Conservation (phyloP, 176 grass and related monocot genomes). For the Stipa capillata region DNA sequence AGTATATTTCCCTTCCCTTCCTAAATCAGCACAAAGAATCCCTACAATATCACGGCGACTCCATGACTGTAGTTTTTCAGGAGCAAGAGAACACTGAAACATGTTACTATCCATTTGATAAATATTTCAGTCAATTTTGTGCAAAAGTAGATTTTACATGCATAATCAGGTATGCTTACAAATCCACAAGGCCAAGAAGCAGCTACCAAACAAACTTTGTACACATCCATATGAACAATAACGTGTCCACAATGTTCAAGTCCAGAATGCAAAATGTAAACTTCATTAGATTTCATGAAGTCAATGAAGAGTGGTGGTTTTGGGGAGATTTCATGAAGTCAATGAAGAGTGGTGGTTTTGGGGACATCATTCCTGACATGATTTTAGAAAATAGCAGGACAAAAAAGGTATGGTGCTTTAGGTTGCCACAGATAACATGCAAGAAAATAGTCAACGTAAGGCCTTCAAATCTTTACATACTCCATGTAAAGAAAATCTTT, state of each 20-base stretch:
- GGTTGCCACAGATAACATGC: neutral
- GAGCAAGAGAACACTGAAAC: conserved; percentile 22
- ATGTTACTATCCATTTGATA: neutral
- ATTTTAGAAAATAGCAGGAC: neutral
- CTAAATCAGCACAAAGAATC: conserved; percentile 84
- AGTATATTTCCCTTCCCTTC: conserved; percentile 85
- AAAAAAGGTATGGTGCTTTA: neutral
- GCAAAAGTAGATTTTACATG: neutral
- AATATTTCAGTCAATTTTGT: neutral
- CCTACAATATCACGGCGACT: conserved; percentile 75
- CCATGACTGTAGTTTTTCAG: conserved; percentile 72
- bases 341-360: too few species aligned
- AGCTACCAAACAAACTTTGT: neutral
- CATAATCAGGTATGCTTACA: neutral
- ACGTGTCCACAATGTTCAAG: too few species aligned
- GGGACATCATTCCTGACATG: neutral
- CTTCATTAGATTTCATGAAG: too few species aligned
- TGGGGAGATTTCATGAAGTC: too few species aligned
- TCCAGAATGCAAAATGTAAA: too few species aligned
- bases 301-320: too few species aligned
- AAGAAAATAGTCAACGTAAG: neutral
- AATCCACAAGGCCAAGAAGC: neutral
- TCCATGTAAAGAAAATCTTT: too few species aligned
- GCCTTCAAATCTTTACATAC: neutral
- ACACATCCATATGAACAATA: neutral